These are phyloP conservation scores for Anthostomella pinea DNA, from an alignment of 2,329 filamentous ascomycete genomes.

Conservation along the genomic window DNA sequence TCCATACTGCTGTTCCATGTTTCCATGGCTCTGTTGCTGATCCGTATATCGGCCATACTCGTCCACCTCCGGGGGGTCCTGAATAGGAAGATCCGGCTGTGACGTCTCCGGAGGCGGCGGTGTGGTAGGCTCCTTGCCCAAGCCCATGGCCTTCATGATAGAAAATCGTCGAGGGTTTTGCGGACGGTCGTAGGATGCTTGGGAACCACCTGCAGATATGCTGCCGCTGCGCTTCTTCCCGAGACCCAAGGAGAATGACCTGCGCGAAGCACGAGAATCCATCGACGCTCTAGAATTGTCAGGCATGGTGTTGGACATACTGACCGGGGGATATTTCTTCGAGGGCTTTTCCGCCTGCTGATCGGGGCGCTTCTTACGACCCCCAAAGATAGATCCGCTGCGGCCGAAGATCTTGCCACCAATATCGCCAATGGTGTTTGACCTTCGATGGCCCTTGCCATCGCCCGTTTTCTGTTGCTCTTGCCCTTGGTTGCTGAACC, in stretches of 20 bases:
- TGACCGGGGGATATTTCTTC: slow-evolving; percentile 82
- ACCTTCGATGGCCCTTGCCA: slow-evolving; percentile 61
- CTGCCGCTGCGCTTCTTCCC: slow-evolving; percentile 70
- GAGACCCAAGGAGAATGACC: slow-evolving; percentile 67
- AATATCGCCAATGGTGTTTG: slow-evolving; percentile 75
- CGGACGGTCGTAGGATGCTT: slow-evolving; percentile 54
- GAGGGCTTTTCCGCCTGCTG: slow-evolving; percentile 53
- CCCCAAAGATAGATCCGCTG: slow-evolving; percentile 77
- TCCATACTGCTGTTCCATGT: slow-evolving; percentile 32
- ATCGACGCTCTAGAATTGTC: slow-evolving; percentile 62
- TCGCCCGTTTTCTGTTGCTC: slow-evolving; percentile 33
- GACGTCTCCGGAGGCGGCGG: slow-evolving; percentile 47
- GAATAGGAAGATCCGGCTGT: slow-evolving; percentile 52
- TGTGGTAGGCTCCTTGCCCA: slow-evolving; percentile 52
- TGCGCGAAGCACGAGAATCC: slow-evolving; percentile 64
- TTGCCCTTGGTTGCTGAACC: slow-evolving; percentile 56
- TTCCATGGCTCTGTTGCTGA: slow-evolving; percentile 16
- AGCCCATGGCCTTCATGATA: slow-evolving; percentile 63
- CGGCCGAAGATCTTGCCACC: slow-evolving; percentile 83
- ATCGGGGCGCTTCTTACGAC: slow-evolving; percentile 36
- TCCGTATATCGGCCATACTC: slow-evolving; percentile 37
- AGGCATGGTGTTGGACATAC: slow-evolving; percentile 74
- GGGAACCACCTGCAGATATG: slow-evolving; percentile 56
- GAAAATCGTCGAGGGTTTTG: slow-evolving; percentile 62
- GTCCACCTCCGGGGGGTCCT: slow-evolving; percentile 42